These are phyloP conservation scores for Priceomyces haplophilus DNA, from an alignment of 805 yeast genomes.

Conservation along the genomic window DNA sequence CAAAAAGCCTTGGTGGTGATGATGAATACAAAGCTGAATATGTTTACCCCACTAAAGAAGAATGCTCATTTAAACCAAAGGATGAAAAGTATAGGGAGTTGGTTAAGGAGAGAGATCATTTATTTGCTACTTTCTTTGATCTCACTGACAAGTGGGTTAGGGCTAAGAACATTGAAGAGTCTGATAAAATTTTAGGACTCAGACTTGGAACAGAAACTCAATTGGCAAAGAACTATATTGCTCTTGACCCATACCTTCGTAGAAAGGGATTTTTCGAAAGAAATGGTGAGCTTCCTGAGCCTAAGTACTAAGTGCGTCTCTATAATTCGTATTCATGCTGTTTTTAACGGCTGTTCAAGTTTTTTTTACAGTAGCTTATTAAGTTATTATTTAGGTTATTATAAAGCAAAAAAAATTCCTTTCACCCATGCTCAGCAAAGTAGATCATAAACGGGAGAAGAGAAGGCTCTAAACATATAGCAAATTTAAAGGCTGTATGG, in stretches of 20 bases:
- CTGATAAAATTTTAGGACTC: slow-evolving; percentile 44
- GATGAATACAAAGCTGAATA: slow-evolving; percentile 59
- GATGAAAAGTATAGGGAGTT: slow-evolving; percentile 40
- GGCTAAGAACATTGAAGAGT: slow-evolving; percentile 45
- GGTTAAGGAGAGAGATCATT: slow-evolving; percentile 46
- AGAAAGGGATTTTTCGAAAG: slow-evolving; percentile 74
- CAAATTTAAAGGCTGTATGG: too few species aligned
- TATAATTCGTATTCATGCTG: too few species aligned
- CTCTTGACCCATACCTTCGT: slow-evolving; percentile 75
- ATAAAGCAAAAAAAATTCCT: background rate
- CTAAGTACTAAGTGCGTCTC: slow-evolving; percentile 1
- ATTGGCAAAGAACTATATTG: slow-evolving; percentile 58
- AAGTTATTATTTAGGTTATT: too few species aligned
- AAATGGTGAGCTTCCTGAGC: slow-evolving; percentile 38
- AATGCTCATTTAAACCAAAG: slow-evolving; percentile 33
- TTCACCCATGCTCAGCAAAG: background rate
- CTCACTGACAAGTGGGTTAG: slow-evolving; percentile 76
- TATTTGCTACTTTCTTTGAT: slow-evolving; percentile 52
- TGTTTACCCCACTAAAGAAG: slow-evolving; percentile 59
- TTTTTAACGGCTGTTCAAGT: too few species aligned
- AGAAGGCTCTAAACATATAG: too few species aligned
- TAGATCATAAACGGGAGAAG: too few species aligned
- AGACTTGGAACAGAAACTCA: slow-evolving; percentile 51
- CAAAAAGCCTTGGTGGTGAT: slow-evolving; percentile 73
- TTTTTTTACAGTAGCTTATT: too few species aligned